These are phyloP conservation scores for Escovopsis sp. DNA, from an alignment of 2,329 filamentous ascomycete species.

Conservation along the genomic window DNA sequence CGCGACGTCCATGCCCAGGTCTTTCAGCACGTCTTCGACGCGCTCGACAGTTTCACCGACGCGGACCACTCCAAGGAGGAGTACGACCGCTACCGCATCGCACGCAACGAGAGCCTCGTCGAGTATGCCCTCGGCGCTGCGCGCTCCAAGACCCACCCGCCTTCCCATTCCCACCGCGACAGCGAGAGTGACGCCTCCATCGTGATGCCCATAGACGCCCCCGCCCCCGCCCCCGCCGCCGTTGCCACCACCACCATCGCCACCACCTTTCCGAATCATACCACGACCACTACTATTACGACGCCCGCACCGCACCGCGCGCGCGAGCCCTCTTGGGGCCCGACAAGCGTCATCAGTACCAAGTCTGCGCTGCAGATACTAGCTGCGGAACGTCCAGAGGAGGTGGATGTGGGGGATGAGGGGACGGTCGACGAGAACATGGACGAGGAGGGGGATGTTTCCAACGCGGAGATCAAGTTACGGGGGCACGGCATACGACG, in stretches of 20 bases:
- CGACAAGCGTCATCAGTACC: no score
- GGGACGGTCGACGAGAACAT: not conserved
- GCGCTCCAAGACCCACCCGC: no score
- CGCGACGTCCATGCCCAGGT: conserved; percentile 69
- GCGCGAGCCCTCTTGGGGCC: conserved; percentile 8
- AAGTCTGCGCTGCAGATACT: no score
- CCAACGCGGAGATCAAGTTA: no score
- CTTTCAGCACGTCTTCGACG: conserved; percentile 83
- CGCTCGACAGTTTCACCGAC: conserved; percentile 56
- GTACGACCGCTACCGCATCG: conserved; percentile 40
- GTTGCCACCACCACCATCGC: not conserved
- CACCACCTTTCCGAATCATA: conserved; percentile 5
- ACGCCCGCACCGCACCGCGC: conserved; percentile 13
- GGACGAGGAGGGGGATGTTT: not conserved
- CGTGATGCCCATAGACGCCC: no score
- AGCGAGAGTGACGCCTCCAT: conserved; percentile 24
- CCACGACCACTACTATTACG: no score
- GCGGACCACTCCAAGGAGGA: conserved; percentile 43
- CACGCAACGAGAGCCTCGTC: conserved; percentile 34
- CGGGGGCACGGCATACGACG: not conserved
- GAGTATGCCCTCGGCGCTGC: conserved; percentile 19
- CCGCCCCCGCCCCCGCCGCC: no score
- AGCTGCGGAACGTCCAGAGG: no score
- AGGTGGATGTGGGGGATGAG: no score
- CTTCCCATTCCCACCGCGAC: conserved; percentile 12